phyloP scores from a whole-genome alignment of 78 protist species.

The Dictyostelium discoideum region DNA sequence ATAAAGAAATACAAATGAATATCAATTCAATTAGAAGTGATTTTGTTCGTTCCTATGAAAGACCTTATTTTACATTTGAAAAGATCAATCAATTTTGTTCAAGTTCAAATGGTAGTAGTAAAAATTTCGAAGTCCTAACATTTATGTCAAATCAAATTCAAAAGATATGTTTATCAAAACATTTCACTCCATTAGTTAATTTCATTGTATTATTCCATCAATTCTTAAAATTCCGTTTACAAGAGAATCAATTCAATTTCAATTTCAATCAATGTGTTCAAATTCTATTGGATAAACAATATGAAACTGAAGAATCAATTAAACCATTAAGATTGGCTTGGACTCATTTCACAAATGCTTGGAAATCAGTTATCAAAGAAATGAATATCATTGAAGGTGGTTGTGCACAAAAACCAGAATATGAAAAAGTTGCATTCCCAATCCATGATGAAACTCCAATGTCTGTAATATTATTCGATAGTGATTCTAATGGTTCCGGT shows the following conservation, averaged over 20 bases:
- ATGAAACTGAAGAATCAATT: background rate
- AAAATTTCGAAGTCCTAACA: background rate
- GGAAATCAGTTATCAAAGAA: background rate
- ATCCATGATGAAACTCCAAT: slow-evolving; percentile 33
- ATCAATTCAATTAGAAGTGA: background rate
- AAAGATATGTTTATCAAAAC: slow-evolving; percentile 41
- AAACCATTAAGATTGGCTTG: background rate
- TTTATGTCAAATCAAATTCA: slow-evolving; percentile 48
- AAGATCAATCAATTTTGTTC: background rate
- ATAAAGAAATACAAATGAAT: background rate
- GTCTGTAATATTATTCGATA: background rate
- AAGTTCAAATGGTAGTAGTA: background rate
- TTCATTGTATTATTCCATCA: slow-evolving; percentile 6
- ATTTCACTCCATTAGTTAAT: background rate
- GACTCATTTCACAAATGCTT: background rate
- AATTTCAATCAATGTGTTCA: background rate
- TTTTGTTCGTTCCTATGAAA: background rate
- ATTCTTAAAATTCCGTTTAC: background rate
- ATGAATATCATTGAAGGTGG: slow-evolving; percentile 66
- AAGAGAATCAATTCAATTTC: background rate
- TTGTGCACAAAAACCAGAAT: slow-evolving; percentile 46
- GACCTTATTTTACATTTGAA: slow-evolving; percentile 4
- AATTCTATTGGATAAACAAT: background rate
- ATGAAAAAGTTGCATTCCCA: slow-evolving; percentile 32
- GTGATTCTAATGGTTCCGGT: slow-evolving; percentile 26